Evolutionary conservation across 495 filamentous ascomycete species (phyloP), one percentile per base, ranked within the genome.

Genomic region (Daldinia childiae): DNA sequence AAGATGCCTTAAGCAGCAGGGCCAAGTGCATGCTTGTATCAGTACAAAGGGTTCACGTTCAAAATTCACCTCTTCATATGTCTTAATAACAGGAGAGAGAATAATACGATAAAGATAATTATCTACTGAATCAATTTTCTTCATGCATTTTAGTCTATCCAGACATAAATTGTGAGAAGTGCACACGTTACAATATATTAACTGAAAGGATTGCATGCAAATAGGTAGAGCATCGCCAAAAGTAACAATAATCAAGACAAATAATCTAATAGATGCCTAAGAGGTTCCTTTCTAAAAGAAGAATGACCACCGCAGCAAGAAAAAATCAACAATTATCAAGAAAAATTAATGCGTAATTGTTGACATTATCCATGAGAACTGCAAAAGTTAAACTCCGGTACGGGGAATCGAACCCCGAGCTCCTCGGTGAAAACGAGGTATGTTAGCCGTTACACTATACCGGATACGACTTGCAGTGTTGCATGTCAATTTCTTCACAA

Each of bases 371-470:
- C 29, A 48, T 30, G 6, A 24, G 43, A 17, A 27, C 2, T 24
- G 32, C 60, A 67, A 71, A 39, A 39, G 24, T 12, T 15, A 67
- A 64, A 64, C 79, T 83, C 81, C 81, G 81, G 69, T 81, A 82
- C 81, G 79, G 81, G 81, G 81, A 83, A 81, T 82, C 79, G 81
- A 83, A 83, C 81, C 81, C 81, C 80, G 81, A 81, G 81, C 80
- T 79, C 79, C 80, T 77, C 81, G 81, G 81, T 74, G 71, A 74
- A 74, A 74, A 74, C 71, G 71, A 70, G 71, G 71, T 74, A 74
- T 74, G 71, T 74, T 74, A 74, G 58, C 71, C 71, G 71, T 74
- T 74, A 74, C 71, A 74, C 71, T 74, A 74, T 74, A 74, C 66
- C 71, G 71, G 71, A 74, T 58, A 51, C 15, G 7, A 32, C 30